Conservation (phyloP, 2,329 filamentous ascomycete species). For the Colletotrichum tofieldiae region DNA sequence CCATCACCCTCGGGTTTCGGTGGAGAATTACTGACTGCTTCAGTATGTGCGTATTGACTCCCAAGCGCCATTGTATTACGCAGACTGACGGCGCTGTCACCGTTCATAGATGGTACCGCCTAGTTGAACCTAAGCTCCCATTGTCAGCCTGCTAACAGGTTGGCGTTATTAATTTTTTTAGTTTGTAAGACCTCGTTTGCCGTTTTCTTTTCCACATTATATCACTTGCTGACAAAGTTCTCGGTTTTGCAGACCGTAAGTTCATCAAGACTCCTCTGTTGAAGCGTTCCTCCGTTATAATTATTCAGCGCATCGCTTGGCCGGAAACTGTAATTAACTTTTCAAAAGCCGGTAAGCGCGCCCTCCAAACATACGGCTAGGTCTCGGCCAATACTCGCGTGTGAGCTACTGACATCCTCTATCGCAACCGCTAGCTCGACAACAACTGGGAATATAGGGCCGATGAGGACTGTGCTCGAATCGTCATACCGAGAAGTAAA, state of each 20-base stretch:
- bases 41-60: neutral
- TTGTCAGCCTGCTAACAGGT: neutral
- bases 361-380: neutral
- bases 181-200: slow-evolving; percentile 1
- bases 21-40: too few species aligned
- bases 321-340: neutral
- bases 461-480: neutral
- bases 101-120: neutral
- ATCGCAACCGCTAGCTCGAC: neutral
- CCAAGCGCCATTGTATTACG: neutral
- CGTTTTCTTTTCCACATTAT: neutral
- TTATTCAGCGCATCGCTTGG: neutral
- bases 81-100: neutral
- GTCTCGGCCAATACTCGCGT: neutral
- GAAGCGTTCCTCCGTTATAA: neutral
- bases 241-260: neutral
- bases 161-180: neutral
- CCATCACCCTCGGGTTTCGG: neutral
- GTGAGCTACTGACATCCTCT: neutral
- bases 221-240: neutral
- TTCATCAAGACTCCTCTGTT: neutral
- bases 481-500: neutral
- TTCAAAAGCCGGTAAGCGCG: neutral
- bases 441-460: neutral
- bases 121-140: neutral